Conservation (phyloP, 208 protist genomes). For the Trypanosoma lewisi region DNA sequence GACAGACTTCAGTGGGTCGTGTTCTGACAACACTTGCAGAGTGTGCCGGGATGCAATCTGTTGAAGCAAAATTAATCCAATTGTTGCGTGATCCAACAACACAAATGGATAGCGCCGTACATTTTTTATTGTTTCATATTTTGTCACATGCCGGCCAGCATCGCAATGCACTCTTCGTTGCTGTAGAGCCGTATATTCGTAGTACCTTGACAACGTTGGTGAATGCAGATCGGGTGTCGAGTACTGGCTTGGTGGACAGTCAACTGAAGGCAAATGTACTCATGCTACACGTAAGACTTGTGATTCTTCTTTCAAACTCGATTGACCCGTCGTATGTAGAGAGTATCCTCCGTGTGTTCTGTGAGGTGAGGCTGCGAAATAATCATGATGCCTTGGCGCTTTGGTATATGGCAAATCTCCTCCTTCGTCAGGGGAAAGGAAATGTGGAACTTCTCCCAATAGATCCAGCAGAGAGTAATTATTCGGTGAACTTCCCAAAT, state of each 20-base stretch:
- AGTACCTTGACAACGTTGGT: constrained; percentile 77
- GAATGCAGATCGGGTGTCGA: constrained; percentile 53
- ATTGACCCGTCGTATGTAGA: constrained; percentile 85
- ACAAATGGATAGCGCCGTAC: constrained; percentile 81
- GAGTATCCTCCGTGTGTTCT: constrained; percentile 78
- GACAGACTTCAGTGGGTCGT: constrained; percentile 62
- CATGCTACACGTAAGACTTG: constrained; percentile 87
- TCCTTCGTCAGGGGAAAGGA: constrained; percentile 72
- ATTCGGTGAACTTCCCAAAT: constrained; percentile 76
- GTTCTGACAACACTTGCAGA: constrained; percentile 82
- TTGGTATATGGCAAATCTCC: constrained; percentile 87
- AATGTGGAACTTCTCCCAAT: constrained; percentile 86
- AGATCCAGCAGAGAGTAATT: constrained; percentile 84
- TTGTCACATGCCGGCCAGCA: constrained; percentile 84
- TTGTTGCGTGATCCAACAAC: constrained; percentile 69
- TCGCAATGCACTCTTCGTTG: constrained; percentile 73
- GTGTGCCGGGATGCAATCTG: constrained; percentile 68
- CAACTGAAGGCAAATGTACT: constrained; percentile 84
- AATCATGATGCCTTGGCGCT: constrained; percentile 88
- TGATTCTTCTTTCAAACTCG: constrained; percentile 63
- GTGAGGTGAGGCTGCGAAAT: constrained; percentile 68
- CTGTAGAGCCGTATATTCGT: constrained; percentile 86
- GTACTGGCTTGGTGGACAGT: constrained; percentile 55
- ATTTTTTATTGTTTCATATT: constrained; percentile 85
- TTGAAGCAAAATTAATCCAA: constrained; percentile 70